Evolutionary conservation across 225 moss, liverwort and hornwort species (phyloP).

Genomic region (Asterella californica): DNA sequence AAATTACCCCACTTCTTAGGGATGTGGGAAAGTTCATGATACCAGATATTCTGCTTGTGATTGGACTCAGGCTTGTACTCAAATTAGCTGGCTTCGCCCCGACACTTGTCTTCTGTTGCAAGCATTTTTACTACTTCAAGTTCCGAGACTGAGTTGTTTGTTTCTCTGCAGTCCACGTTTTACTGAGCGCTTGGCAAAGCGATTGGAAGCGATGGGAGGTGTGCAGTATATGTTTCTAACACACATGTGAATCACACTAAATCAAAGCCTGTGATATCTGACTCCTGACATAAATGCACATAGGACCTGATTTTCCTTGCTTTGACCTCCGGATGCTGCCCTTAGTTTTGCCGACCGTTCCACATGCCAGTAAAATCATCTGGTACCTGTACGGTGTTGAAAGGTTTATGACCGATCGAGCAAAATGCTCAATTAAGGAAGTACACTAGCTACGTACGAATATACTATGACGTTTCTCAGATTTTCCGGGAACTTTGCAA

Average conservation of each 20-base stretch:
- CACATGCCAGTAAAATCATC: too few relatives aligned
- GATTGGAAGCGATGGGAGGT: constrained; percentile 72
- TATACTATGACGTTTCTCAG: too few relatives aligned
- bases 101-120: too few relatives aligned
- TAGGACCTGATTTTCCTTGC: background rate
- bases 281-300: background rate
- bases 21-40: background rate
- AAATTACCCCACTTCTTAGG: background rate
- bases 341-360: too few relatives aligned
- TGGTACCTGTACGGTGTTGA: too few relatives aligned
- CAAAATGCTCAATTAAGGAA: too few relatives aligned
- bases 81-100: too few relatives aligned
- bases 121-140: background rate
- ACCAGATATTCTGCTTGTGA: background rate
- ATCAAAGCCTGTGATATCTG: background rate
- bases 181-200: constrained; percentile 60
- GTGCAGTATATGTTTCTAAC: constrained; percentile 86
- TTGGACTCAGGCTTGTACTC: background rate
- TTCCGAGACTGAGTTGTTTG: background rate
- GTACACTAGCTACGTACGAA: too few relatives aligned
- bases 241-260: constrained; percentile 53
- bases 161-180: constrained; percentile 64
- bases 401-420: too few relatives aligned
- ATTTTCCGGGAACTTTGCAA: too few relatives aligned
- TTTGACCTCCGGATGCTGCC: too few relatives aligned